Conservation (phyloP, 2,329 filamentous ascomycete genomes). For the Beauveria bassiana region DNA sequence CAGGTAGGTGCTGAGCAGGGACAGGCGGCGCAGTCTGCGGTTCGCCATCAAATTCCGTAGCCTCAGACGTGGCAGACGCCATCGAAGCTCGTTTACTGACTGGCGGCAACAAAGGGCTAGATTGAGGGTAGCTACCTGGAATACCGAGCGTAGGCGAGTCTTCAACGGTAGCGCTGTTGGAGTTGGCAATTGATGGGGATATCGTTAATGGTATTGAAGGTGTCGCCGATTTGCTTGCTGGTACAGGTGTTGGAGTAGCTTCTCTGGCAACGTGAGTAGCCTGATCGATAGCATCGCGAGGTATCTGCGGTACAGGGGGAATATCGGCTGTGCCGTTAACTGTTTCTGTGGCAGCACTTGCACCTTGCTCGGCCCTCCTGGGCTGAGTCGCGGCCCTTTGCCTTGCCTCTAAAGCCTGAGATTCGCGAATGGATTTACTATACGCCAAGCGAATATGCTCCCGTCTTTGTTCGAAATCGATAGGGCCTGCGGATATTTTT, state of each 20-base stretch:
- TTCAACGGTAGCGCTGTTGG: not conserved
- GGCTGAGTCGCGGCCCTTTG: conserved; percentile 41
- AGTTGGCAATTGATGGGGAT: conserved; percentile 8
- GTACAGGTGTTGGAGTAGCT: not conserved
- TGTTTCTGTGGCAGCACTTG: not conserved
- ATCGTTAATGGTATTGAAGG: conserved; percentile 8
- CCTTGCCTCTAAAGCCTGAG: conserved; percentile 51
- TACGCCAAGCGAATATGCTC: conserved; percentile 80
- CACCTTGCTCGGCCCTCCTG: conserved; percentile 31
- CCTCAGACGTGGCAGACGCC: conserved; percentile 49
- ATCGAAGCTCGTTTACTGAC: conserved; percentile 50
- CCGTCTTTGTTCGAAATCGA: conserved; percentile 77
- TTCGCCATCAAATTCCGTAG: conserved; percentile 68
- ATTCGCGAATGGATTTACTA: conserved; percentile 73
- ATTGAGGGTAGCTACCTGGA: conserved; percentile 51
- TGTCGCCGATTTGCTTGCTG: not conserved
- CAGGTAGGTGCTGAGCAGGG: conserved; percentile 22
- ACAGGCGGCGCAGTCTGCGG: conserved; percentile 51
- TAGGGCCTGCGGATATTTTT: conserved; percentile 59
- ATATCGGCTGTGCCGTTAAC: not conserved
- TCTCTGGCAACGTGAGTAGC: not conserved
- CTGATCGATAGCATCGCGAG: not conserved
- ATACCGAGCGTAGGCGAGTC: conserved; percentile 63
- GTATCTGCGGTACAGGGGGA: conserved; percentile 8
- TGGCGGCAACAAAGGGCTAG: conserved; percentile 28